Evolutionary conservation across 208 protist species (phyloP).

Genomic region (Acanthamoeba triangularis): DNA sequence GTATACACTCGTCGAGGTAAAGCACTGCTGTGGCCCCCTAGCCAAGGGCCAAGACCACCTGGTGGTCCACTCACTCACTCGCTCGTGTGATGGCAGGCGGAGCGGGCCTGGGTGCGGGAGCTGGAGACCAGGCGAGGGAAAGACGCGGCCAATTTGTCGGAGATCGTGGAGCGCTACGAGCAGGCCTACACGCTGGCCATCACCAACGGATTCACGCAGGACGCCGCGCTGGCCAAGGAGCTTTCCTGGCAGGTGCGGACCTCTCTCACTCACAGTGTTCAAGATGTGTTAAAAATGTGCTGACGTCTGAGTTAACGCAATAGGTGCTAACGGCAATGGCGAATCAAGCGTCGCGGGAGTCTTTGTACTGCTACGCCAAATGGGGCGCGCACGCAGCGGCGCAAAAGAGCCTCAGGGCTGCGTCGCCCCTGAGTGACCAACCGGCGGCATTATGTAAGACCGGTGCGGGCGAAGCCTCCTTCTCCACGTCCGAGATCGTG

Average conservation of each 20-base stretch:
- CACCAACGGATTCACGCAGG: conserved; percentile 47
- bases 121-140: background rate
- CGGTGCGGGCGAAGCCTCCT: background rate
- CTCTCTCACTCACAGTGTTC: too few species aligned
- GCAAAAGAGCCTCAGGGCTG: background rate
- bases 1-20: conserved; percentile 49
- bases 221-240: conserved; percentile 66
- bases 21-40: background rate
- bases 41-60: background rate
- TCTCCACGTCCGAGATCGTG: background rate
- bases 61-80: background rate
- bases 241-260: background rate
- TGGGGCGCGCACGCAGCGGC: conserved; percentile 6
- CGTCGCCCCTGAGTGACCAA: background rate
- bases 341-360: background rate
- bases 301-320: too few species aligned
- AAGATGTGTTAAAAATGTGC: too few species aligned
- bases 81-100: background rate
- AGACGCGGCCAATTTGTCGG: background rate
- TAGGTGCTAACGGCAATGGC: background rate
- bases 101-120: background rate
- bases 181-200: conserved; percentile 21
- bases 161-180: conserved; percentile 7
- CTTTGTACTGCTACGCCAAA: background rate
- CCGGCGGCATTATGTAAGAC: background rate